Evolutionary conservation across 345 rosid genomes (phyloP).

Genomic region (Gossypium arboreum): DNA sequence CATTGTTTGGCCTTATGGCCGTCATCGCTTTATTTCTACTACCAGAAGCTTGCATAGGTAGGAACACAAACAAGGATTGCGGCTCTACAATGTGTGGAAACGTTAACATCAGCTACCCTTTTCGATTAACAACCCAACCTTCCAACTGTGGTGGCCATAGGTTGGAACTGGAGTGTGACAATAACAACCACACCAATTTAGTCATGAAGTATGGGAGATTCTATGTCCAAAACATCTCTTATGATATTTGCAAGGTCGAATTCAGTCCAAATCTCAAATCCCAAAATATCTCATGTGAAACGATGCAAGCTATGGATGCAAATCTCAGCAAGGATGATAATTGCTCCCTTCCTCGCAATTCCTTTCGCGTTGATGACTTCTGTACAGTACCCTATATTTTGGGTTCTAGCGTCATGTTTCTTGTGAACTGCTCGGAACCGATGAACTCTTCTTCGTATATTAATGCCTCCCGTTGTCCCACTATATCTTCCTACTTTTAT

Average conservation of each 20-base stretch:
- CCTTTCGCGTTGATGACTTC: neutral
- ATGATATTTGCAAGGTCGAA: neutral
- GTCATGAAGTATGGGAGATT: neutral
- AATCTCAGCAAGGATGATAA: neutral
- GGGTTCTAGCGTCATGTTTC: neutral
- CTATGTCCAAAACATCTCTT: neutral
- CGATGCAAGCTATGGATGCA: neutral
- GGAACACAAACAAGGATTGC: neutral
- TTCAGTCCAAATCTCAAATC: rapidly evolving
- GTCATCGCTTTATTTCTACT: neutral
- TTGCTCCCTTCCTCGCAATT: neutral
- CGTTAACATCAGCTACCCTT: neutral
- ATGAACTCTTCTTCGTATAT: neutral
- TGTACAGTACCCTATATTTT: neutral
- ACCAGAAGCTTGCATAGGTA: neutral
- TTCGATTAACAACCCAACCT: neutral
- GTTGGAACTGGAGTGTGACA: neutral
- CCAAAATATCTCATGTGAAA: neutral
- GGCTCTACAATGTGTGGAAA: neutral
- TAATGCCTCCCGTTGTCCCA: neutral
- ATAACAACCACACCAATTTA: neutral
- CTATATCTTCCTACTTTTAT: neutral
- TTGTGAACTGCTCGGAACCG: neutral
- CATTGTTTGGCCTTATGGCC: neutral
- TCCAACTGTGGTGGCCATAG: neutral